Conservation (phyloP, 2,329 filamentous ascomycete species). For the Arachnopeziza araneosa region DNA sequence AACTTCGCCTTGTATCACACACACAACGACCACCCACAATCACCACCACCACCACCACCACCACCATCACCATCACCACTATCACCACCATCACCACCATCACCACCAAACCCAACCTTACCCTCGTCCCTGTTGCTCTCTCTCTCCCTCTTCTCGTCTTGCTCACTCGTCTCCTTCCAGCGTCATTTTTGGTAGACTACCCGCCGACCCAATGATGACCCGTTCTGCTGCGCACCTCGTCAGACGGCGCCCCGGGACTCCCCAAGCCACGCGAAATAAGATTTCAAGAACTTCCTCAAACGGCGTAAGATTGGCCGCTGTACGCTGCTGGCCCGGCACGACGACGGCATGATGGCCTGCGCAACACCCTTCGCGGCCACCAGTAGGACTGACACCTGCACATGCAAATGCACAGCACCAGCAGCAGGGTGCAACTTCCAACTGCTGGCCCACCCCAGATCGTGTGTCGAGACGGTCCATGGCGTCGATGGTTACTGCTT, state of each 20-base stretch:
- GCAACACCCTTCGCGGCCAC: background rate
- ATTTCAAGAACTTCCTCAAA: background rate
- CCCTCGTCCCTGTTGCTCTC: background rate
- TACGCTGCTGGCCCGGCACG: background rate
- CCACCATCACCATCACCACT: too few species aligned
- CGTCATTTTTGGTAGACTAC: background rate
- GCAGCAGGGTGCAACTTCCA: too few species aligned
- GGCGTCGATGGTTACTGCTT: background rate
- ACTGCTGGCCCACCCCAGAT: too few species aligned
- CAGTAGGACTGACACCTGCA: background rate
- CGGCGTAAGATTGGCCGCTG: slow-evolving; percentile 1
- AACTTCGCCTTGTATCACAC: too few species aligned
- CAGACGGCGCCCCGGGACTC: slow-evolving; percentile 3
- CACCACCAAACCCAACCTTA: too few species aligned
- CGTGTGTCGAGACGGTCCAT: too few species aligned
- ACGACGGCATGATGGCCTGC: background rate
- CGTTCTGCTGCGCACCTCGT: background rate
- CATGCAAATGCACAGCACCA: too few species aligned
- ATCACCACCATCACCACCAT: too few species aligned
- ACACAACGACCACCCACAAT: too few species aligned
- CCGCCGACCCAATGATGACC: slow-evolving; percentile 3
- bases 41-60: too few species aligned
- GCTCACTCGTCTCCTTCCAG: background rate
- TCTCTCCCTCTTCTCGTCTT: background rate
- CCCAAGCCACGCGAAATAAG: slow-evolving; percentile 10